Base-by-base conservation (phyloP, 805 yeast species). In the Torulaspora delbrueckii region DNA sequence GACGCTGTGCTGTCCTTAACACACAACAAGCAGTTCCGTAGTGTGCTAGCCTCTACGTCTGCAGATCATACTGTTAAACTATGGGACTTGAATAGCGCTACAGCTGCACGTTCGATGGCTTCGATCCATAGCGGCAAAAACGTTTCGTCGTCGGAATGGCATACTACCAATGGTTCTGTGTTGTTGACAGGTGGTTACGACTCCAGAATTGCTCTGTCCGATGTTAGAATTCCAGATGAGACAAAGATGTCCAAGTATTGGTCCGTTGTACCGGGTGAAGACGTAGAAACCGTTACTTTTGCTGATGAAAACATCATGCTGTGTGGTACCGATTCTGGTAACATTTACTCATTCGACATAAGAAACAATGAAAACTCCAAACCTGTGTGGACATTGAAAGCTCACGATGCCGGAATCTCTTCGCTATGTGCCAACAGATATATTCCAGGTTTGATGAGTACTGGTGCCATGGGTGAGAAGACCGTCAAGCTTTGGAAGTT, bases 301-400 rank as follows among this genome's bases (percentile, higher is more conserved):
- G 70, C 76, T 8, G 71, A 79, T 26, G 77, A 76, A 24, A 68
- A 70, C 46, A 59, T 69, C 31, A 84, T 91, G 64, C 79, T 82
- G 59, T 93, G 89, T 33, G 96, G 96, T 60, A 88, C 96, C 23
- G 99, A 93, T 65, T 75, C 78, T 52, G 99, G 99, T 63, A 81
- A 81, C 58, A 79, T 93, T 22, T 87, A 87, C 70, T 84, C 91
- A 51, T 91, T 84, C 58, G 99, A 91, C 66, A 84, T 87, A 37
- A 79, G 96, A 65, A 70, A 69, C 41, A 58, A 54, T 25, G 77
- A 73, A 31, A 75, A 74, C 37, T 70, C 73, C 46, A 76, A 75
- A 53, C 90, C 97, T 14, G 58, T 91, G 26, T 93, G 99, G 99
- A 87, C 96, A 2, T 73, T 93, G 56, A 96, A 93, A 66, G 98